Percentiles rank a stretch among this genome's conserved stretches.
These are phyloP conservation scores for Penicillium freii DNA, from an alignment of 2,329 filamentous ascomycete species.

Conservation along the genomic window DNA sequence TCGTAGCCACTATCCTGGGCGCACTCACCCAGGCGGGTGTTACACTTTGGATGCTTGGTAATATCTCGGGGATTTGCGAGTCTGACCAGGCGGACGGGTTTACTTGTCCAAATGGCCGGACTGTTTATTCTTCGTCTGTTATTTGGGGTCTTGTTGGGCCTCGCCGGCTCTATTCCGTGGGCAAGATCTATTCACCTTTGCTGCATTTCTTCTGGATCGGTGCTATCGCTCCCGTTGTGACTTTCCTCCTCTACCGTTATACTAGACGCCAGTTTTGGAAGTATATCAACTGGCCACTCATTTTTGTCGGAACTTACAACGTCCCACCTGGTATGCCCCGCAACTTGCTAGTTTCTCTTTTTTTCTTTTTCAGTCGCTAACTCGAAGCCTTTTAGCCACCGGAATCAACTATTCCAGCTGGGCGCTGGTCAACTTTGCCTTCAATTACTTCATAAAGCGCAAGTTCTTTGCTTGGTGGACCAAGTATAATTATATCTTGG, in stretches of 20 bases:
- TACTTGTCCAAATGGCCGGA: conserved; percentile 51
- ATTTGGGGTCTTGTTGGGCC: conserved; percentile 57
- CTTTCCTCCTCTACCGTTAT: conserved; percentile 26
- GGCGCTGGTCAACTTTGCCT: conserved; percentile 53
- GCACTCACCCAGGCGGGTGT: conserved; percentile 46
- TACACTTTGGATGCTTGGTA: conserved; percentile 38
- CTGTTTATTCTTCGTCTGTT: conserved; percentile 50
- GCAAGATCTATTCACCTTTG: conserved; percentile 48
- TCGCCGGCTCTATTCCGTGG: conserved; percentile 47
- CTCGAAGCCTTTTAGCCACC: conserved; percentile 24
- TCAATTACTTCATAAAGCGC: conserved; percentile 50
- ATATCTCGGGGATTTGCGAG: conserved; percentile 46
- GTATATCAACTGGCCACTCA: conserved; percentile 33
- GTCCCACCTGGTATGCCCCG: conserved; percentile 24
- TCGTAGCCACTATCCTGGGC: conserved; percentile 49
- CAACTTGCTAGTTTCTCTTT: neutral
- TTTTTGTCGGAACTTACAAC: conserved; percentile 31
- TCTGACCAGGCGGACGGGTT: conserved; percentile 47
- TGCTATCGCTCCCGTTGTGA: conserved; percentile 26
- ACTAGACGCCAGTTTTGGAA: conserved; percentile 37
- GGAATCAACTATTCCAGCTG: conserved; percentile 39
- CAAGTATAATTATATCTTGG: conserved; percentile 47
- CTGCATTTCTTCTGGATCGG: conserved; percentile 56
- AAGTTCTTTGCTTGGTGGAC: conserved; percentile 44
- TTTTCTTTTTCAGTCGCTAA: neutral